These are phyloP conservation scores for Gaeumannomyces tritici DNA, from an alignment of 2,329 filamentous ascomycete genomes.

Conservation along the genomic window DNA sequence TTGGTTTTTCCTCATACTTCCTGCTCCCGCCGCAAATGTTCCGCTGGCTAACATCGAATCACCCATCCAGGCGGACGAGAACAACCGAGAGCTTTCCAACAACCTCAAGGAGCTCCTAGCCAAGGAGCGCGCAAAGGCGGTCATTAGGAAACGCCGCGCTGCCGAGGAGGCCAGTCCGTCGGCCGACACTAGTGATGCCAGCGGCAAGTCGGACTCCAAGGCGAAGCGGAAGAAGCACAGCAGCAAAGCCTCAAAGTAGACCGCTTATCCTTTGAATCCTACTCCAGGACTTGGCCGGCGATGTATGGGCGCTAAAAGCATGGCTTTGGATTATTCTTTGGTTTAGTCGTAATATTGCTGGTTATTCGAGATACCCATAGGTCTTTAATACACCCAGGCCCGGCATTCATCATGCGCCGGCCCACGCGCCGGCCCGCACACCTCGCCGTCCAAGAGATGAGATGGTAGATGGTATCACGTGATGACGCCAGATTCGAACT, in stretches of 20 bases:
- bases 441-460: not conserved
- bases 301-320: not conserved
- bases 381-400: not conserved
- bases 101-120: conserved; percentile 47
- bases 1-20: conserved; percentile 27
- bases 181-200: conserved; percentile 1
- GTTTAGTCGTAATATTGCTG: not conserved
- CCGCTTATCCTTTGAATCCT: not conserved
- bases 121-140: conserved; percentile 43
- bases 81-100: conserved; percentile 40
- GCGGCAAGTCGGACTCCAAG: conserved; percentile 1
- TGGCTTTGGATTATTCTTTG: not conserved
- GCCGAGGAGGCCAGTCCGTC: conserved; percentile 9
- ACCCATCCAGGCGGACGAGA: conserved; percentile 35
- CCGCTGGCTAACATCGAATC: conserved; percentile 3
- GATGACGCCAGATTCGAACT: not conserved
- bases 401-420: not conserved
- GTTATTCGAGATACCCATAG: not conserved
- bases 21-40: not conserved
- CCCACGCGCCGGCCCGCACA: too few relatives aligned
- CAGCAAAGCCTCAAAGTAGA: not conserved
- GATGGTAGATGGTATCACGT: not conserved
- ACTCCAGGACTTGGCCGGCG: not conserved
- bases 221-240: conserved; percentile 3
- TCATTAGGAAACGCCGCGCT: conserved; percentile 30